phyloP scores from a whole-genome alignment of 2,329 filamentous ascomycete species.

The Ceratocystis harringtonii region DNA sequence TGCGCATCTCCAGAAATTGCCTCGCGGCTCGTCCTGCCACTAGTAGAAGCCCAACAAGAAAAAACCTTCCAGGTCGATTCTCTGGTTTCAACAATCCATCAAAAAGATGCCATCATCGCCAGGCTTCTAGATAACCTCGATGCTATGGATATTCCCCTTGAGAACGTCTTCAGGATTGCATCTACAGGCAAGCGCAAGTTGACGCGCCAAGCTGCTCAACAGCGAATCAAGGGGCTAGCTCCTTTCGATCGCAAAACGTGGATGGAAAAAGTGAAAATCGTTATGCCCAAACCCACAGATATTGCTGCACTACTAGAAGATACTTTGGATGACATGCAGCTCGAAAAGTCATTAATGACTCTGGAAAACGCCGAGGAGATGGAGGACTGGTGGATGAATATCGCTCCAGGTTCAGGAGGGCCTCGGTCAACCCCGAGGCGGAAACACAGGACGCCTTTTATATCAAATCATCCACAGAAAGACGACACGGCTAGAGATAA shows the following conservation, averaged over 20 bases:
- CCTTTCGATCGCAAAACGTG: constrained; percentile 26
- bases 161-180: constrained; percentile 38
- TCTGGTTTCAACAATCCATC: constrained; percentile 30
- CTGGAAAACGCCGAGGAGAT: not conserved
- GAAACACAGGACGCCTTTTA: not conserved
- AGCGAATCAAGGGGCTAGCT: constrained; percentile 37
- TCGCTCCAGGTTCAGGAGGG: constrained; percentile 3
- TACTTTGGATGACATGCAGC: constrained; percentile 7
- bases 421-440: not conserved
- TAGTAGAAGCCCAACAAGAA: constrained; percentile 33
- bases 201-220: constrained; percentile 31
- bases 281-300: not conserved
- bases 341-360: not conserved
- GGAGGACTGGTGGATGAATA: constrained; percentile 13
- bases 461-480: not conserved
- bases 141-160: constrained; percentile 35
- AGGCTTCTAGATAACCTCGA: constrained; percentile 41
- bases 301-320: constrained; percentile 1
- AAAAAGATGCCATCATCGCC: constrained; percentile 38
- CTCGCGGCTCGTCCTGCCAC: constrained; percentile 36
- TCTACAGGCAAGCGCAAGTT: constrained; percentile 33
- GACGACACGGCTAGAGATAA: not conserved
- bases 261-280: not conserved
- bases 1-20: constrained; percentile 30
- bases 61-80: constrained; percentile 29